Percentiles rank a stretch among this genome's conserved stretches.
Evolutionary conservation across 2,329 filamentous ascomycete species (phyloP).

Genomic region (Cucurbitaria berberidis): DNA sequence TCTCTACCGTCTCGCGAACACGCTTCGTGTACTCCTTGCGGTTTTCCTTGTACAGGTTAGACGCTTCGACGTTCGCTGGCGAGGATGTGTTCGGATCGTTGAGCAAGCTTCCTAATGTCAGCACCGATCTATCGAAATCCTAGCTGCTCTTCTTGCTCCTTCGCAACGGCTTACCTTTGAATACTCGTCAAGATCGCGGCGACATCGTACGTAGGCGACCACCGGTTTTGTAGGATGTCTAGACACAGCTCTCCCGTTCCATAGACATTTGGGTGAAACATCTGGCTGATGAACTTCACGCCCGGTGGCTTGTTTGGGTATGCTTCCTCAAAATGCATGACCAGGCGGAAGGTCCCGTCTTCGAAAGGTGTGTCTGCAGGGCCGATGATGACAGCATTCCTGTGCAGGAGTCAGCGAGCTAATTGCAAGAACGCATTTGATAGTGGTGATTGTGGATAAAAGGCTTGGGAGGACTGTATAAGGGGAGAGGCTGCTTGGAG

Average conservation of each 20-base stretch:
- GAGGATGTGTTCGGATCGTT: constrained; percentile 99
- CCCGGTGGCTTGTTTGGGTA: constrained; percentile 98
- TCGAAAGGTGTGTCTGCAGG: constrained; percentile 97
- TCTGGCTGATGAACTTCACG: constrained; percentile 97
- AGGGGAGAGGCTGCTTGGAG: no score
- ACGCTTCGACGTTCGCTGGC: constrained; percentile 96
- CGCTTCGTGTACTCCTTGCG: constrained; percentile 94
- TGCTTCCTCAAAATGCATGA: constrained; percentile 99
- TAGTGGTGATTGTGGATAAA: background rate
- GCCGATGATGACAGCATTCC: constrained; percentile 98
- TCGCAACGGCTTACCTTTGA: constrained; percentile 72
- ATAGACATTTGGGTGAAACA: constrained; percentile 99
- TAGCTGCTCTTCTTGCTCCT: background rate
- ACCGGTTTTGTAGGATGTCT: constrained; percentile 96
- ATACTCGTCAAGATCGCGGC: constrained; percentile 97
- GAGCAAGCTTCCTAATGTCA: constrained; percentile 68
- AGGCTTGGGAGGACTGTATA: no score
- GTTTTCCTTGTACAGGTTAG: constrained; percentile 98
- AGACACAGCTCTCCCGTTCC: constrained; percentile 94
- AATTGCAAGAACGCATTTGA: background rate
- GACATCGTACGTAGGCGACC: constrained; percentile 98
- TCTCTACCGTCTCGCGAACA: constrained; percentile 95
- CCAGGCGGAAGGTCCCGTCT: constrained; percentile 94
- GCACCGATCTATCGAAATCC: constrained; percentile 3
- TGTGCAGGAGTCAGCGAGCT: constrained; percentile 51